Base-by-base conservation (phyloP, 148 eudicot species). In the Chenopodium formosanum region DNA sequence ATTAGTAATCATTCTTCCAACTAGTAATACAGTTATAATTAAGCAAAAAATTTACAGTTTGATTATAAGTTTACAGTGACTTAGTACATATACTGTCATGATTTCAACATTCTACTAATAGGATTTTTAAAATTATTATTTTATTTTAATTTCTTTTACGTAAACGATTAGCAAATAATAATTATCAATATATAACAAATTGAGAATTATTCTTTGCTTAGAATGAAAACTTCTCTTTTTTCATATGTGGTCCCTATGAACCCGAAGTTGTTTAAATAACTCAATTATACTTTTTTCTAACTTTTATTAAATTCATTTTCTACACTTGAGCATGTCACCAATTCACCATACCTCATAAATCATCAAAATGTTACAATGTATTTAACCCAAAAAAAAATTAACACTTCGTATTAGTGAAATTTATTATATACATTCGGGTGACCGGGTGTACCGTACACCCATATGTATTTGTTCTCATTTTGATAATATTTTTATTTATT, bases 141-240 rank as follows among this genome's bases (percentile, higher is more conserved):
- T 47, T 48, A 9, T 10, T 48, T 23, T 14, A n/a, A 73, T 73
- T 34, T 13, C 50, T 34, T 16, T 3, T 73, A 14, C 4, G 20
- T 16, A 69, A 29, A 67, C 37, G 29, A 67, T 67, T 34, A 69
- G 22, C 34, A 34, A 69, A 69, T 13, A 32, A 32, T 34, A 4
- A 69, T 69, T 12, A 16, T 70, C 16, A 23, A 34, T 40, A 40
- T 40, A 40, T 40, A 40, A 20, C 9, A 77, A 77, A 48, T 34
- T 60, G 29, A 65, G 83, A 81, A 81, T 81, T 17, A 73, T 81
- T 62, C 78, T 81, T 81, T 81, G 83, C 83, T 73, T 81, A 29
- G 20, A 74, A 64, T 47, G 63, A 81, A 81, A 74, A 73, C 77
- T 65, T 80, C 70, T 80, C 31, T 47, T 74, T 80, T 65, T 63